Percentiles rank a stretch among this genome's conserved stretches.
Evolutionary conservation across 441 rosid species (phyloP).

Genomic region (Sinapis alba): DNA sequence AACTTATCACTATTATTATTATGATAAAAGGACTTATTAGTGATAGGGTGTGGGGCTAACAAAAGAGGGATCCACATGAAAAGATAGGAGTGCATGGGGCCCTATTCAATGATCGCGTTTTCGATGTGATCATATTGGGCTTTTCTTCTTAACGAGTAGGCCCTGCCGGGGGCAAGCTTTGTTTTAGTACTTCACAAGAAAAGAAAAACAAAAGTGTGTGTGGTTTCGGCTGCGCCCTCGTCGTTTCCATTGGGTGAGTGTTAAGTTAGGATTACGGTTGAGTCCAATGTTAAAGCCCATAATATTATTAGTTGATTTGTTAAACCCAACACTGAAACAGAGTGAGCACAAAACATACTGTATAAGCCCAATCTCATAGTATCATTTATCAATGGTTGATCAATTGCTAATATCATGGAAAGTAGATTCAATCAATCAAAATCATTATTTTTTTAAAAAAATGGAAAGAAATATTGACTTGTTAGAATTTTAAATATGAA

Average conservation of each 20-base stretch:
- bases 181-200: not conserved
- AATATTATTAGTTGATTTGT: not conserved
- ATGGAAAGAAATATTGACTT: not conserved
- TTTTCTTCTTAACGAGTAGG: constrained; percentile 23
- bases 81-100: constrained; percentile 24
- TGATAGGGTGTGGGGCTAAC: constrained; percentile 20
- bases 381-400: no score
- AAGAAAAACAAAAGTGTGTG: not conserved
- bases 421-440: not conserved
- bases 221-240: not conserved
- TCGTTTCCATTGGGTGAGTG: not conserved
- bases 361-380: not conserved
- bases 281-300: not conserved
- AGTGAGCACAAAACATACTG: not conserved
- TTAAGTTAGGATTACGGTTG: not conserved
- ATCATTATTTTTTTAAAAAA: not conserved
- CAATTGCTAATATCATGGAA: not conserved
- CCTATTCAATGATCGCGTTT: constrained; percentile 27
- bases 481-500: not conserved
- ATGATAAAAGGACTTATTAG: not conserved
- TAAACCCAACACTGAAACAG: not conserved
- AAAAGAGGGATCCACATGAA: not conserved
- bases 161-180: not conserved
- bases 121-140: constrained; percentile 23
- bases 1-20: not conserved